phyloP scores from a whole-genome alignment of 257 asterid genomes.

The Scutellaria barbata region DNA sequence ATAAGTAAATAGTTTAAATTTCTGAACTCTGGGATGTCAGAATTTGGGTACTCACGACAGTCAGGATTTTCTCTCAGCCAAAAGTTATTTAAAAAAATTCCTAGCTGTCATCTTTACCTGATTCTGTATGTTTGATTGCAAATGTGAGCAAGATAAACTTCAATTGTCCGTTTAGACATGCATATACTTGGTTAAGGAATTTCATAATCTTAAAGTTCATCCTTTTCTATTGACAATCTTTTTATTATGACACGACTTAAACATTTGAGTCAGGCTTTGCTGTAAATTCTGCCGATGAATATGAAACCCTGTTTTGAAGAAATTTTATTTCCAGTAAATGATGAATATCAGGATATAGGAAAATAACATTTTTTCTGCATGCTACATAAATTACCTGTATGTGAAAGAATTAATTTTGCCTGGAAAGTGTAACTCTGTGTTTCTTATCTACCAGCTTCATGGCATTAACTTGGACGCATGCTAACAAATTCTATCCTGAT shows the following conservation, averaged over 20 bases:
- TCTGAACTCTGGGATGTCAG: conserved; percentile 13
- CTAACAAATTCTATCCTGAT: not conserved
- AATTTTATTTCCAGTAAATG: not conserved
- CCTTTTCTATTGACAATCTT: not conserved
- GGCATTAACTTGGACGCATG: conserved; percentile 5
- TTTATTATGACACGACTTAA: not conserved
- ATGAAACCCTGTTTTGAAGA: not conserved
- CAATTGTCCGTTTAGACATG: not conserved
- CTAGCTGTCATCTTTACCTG: not conserved
- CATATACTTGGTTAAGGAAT: conserved; percentile 16
- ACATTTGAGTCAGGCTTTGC: conserved; percentile 9
- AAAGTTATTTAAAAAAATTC: not conserved
- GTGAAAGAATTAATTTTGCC: not conserved
- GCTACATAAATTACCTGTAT: not conserved
- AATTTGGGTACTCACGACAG: not conserved
- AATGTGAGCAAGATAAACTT: conserved; percentile 3
- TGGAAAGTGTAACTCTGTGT: conserved; percentile 11
- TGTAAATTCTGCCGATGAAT: not conserved
- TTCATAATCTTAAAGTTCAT: conserved; percentile 9
- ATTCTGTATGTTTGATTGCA: not conserved
- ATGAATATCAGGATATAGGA: not conserved
- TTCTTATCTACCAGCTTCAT: conserved; percentile 22
- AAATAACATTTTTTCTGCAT: not conserved
- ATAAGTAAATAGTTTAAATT: not conserved
- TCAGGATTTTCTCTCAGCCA: not conserved